phyloP scores from a whole-genome alignment of 768 basidiomycete species.

The Panaeolus cyanescens region DNA sequence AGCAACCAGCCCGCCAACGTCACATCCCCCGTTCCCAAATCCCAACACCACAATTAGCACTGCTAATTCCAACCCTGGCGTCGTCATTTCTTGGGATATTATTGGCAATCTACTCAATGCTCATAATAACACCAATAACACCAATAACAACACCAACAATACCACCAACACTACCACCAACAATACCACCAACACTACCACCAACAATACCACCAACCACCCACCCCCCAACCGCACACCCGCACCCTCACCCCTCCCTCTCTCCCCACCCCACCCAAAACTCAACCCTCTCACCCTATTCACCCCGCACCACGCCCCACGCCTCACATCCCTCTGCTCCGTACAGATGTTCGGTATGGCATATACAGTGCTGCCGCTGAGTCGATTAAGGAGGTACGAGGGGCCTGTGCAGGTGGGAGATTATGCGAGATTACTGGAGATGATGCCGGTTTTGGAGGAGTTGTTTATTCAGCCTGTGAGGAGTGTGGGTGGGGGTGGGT shows the following conservation, averaged over 20 bases:
- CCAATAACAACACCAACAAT: no score
- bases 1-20: not conserved
- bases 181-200: no score
- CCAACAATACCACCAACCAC: no score
- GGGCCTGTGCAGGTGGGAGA: not conserved
- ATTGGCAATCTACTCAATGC: no score
- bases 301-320: not conserved
- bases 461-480: not conserved
- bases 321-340: not conserved
- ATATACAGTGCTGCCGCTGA: not conserved
- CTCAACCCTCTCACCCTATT: not conserved
- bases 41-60: no score
- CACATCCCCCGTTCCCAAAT: not conserved
- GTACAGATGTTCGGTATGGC: not conserved
- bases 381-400: not conserved
- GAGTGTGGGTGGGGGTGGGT: not conserved
- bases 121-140: no score
- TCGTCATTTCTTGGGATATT: no score
- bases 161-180: no score
- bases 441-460: not conserved
- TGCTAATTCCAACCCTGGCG: no score
- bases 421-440: not conserved
- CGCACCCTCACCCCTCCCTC: no score
- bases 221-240: not conserved
- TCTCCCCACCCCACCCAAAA: not conserved